Evolutionary conservation across 2,329 filamentous ascomycete genomes (phyloP).

Genomic region (Stachybotrys chartarum): DNA sequence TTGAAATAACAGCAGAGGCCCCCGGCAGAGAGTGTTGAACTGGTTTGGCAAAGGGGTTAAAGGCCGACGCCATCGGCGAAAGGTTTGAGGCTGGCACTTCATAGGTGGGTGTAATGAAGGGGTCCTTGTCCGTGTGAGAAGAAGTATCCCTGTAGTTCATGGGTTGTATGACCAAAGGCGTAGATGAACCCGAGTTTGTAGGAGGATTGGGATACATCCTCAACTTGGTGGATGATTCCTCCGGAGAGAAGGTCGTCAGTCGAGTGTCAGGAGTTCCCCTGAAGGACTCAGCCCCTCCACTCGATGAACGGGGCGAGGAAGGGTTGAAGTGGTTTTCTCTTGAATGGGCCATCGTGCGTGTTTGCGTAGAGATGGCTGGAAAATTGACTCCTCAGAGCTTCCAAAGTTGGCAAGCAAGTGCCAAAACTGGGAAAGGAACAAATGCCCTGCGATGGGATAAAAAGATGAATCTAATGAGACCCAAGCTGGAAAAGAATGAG

Average conservation of each 20-base stretch:
- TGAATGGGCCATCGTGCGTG: conserved; percentile 28
- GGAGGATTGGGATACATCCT: conserved; percentile 25
- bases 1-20: background rate
- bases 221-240: conserved; percentile 41
- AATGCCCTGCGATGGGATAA: background rate
- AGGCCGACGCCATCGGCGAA: conserved; percentile 57
- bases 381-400: background rate
- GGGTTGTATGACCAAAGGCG: conserved; percentile 9
- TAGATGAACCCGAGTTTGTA: conserved; percentile 19
- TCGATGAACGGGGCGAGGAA: conserved; percentile 44
- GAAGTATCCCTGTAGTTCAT: background rate
- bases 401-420: background rate
- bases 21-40: background rate
- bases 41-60: conserved; percentile 38
- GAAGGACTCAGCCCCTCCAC: conserved; percentile 46
- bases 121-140: conserved; percentile 37
- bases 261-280: conserved; percentile 59
- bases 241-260: conserved; percentile 56
- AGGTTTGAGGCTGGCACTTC: conserved; percentile 34
- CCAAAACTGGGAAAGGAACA: background rate
- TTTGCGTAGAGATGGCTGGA: background rate
- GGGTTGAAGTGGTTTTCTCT: conserved; percentile 34
- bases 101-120: conserved; percentile 39
- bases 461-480: background rate
- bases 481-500: background rate